Evolutionary conservation across 768 basidiomycete genomes (phyloP), one percentile per base, ranked within the genome.

Genomic region (Hirschioporus abietinus): DNA sequence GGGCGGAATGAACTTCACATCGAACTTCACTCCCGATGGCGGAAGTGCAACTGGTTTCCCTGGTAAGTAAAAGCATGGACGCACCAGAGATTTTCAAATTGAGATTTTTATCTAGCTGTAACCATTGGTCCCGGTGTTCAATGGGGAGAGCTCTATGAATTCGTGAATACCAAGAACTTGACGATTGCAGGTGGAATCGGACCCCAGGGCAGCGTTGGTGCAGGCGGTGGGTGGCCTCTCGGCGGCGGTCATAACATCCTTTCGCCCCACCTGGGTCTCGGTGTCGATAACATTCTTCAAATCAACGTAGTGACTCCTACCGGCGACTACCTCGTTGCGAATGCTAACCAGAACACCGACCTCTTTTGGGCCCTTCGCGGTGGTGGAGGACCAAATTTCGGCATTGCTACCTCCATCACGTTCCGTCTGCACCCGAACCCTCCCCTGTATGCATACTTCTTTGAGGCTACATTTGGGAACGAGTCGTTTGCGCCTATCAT

Each of bases 321-420:
- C 8, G 83, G 83, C 4, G 67, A 77, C 15, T 71, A 76, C 42
- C 70, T 82, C 64, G 77, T 70, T 3, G 79, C 75, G 24, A 86
- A 85, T 69, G 68, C 70, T 0, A 72, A 78, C 69, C 74, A 77
- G 57, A 74, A 84, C 67, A 17, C 73, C 2, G 82, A 86, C 65
- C 76, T 86, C 5, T 86, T 83, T 73, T 86, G 82, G 80, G 84
- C 85, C 0, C 70, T 86, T 63, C 77, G 84, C 35, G 84, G 84
- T 0, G 82, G 82, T 1, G 85, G 85, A 0, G 84, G 83, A 5
- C 78, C 81, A 15, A 85, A 81, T 0, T 85, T 75, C 60, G 84
- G 82, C 7, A 75, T 86, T 23, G 74, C 85, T 63, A 79, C 78
- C 1, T 81, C 80, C 0, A 79, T 78, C 5, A 83, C 83, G 0